phyloP scores from a whole-genome alignment of 2,329 filamentous ascomycete species.

The Ophiostoma novo-ulmi region DNA sequence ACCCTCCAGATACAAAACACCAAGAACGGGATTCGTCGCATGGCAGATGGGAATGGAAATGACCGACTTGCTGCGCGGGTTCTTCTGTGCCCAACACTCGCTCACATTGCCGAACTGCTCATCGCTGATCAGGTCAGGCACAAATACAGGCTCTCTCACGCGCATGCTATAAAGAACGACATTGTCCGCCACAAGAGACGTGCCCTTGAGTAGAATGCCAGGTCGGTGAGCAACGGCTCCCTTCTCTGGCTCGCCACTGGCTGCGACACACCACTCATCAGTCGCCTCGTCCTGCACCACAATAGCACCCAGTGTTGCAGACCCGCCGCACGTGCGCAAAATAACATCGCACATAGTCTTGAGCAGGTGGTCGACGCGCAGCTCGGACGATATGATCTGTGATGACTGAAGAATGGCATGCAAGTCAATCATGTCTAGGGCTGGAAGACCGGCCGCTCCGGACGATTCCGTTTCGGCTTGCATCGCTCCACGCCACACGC shows the following conservation, averaged over 20 bases:
- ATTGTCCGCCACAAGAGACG: constrained; percentile 67
- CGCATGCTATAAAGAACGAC: constrained; percentile 72
- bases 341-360: constrained; percentile 80
- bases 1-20: constrained; percentile 70
- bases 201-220: constrained; percentile 59
- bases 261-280: constrained; percentile 62
- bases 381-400: constrained; percentile 72
- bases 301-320: constrained; percentile 67
- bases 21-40: constrained; percentile 63
- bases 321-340: constrained; percentile 66
- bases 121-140: constrained; percentile 67
- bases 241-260: constrained; percentile 65
- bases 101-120: constrained; percentile 74
- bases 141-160: constrained; percentile 69
- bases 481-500: constrained; percentile 59
- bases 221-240: constrained; percentile 63
- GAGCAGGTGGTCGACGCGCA: constrained; percentile 69
- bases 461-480: constrained; percentile 43
- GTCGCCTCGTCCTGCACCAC: constrained; percentile 63
- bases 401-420: constrained; percentile 73
- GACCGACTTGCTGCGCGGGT: constrained; percentile 66
- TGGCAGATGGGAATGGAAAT: constrained; percentile 77
- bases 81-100: constrained; percentile 61
- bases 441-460: constrained; percentile 57
- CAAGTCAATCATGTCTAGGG: constrained; percentile 77